A percentile compares a stretch with the other conserved stretches of the same genome.
Evolutionary conservation across 1,284 basidiomycete species (phyloP).

Genomic region (Agroathelia rolfsii): DNA sequence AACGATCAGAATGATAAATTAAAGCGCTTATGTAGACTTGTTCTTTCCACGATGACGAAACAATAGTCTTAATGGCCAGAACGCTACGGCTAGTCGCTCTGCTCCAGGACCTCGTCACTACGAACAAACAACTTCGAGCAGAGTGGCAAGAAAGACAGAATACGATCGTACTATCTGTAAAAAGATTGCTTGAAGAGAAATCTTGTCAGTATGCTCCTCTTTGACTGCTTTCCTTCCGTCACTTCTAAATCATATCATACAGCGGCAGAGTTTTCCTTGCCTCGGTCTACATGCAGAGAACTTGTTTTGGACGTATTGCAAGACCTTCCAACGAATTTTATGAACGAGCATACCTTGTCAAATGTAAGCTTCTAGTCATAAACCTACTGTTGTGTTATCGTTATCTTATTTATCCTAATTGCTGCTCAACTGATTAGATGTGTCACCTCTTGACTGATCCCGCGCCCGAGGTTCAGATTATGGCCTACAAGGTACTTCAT

Average conservation of each 20-base stretch:
- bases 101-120: constrained; percentile 60
- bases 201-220: constrained; percentile 34
- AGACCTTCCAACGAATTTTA: constrained; percentile 52
- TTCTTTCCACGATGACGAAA: constrained; percentile 48
- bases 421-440: constrained; percentile 46
- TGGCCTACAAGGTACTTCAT: constrained; percentile 59
- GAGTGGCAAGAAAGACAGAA: constrained; percentile 57
- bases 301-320: constrained; percentile 59
- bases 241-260: constrained; percentile 20
- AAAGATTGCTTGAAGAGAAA: constrained; percentile 43
- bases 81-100: constrained; percentile 61
- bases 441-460: constrained; percentile 63
- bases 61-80: constrained; percentile 56
- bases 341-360: constrained; percentile 54
- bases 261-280: constrained; percentile 15
- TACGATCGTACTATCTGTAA: constrained; percentile 44
- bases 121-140: constrained; percentile 67
- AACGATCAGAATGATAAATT: background rate
- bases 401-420: background rate
- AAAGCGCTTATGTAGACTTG: constrained; percentile 34
- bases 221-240: too few relatives aligned
- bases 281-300: constrained; percentile 58
- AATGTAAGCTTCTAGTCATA: constrained; percentile 49
- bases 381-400: constrained; percentile 2
- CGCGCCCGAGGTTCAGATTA: constrained; percentile 57